These are phyloP conservation scores for Amanita inopinata DNA, from an alignment of 768 basidiomycete species.

Conservation along the genomic window DNA sequence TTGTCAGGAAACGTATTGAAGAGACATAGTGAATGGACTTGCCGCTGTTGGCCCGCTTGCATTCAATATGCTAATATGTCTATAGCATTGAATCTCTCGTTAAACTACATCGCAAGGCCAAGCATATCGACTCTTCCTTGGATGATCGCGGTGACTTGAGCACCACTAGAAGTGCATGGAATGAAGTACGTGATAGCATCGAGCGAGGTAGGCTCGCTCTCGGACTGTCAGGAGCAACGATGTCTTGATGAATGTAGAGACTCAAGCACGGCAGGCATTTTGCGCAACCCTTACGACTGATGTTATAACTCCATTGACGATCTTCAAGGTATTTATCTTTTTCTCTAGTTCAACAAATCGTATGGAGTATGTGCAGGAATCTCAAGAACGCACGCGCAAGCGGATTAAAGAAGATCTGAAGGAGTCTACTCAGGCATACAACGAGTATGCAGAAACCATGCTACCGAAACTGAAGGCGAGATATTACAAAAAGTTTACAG, in stretches of 20 bases:
- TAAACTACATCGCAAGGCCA: slow-evolving; percentile 64
- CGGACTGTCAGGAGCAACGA: slow-evolving; percentile 9
- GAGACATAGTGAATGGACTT: slow-evolving; percentile 55
- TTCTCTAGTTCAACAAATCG: slow-evolving; percentile 2
- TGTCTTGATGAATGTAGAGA: slow-evolving; percentile 40
- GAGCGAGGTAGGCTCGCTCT: slow-evolving; percentile 51
- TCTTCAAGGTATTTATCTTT: slow-evolving; percentile 43
- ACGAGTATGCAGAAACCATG: slow-evolving; percentile 71
- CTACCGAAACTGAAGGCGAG: slow-evolving; percentile 72
- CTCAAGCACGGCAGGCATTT: slow-evolving; percentile 75
- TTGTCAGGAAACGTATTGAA: slow-evolving; percentile 67
- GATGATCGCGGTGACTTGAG: slow-evolving; percentile 63
- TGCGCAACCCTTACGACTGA: slow-evolving; percentile 59
- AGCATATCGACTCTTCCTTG: slow-evolving; percentile 56
- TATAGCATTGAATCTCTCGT: slow-evolving; percentile 63
- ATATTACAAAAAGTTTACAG: slow-evolving; percentile 79
- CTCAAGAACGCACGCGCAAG: slow-evolving; percentile 85
- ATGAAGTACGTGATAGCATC: slow-evolving; percentile 75
- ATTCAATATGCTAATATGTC: slow-evolving; percentile 7
- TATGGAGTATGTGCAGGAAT: slow-evolving; percentile 45
- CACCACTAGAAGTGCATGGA: slow-evolving; percentile 68
- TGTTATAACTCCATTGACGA: slow-evolving; percentile 59
- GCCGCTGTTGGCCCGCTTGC: not conserved
- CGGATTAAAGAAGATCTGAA: slow-evolving; percentile 89
- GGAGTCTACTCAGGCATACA: slow-evolving; percentile 63